A percentile compares a stretch with the other conserved stretches of the same genome.
phyloP scores from a whole-genome alignment of 208 protist genomes.

The Leishmania martiniquensis region DNA sequence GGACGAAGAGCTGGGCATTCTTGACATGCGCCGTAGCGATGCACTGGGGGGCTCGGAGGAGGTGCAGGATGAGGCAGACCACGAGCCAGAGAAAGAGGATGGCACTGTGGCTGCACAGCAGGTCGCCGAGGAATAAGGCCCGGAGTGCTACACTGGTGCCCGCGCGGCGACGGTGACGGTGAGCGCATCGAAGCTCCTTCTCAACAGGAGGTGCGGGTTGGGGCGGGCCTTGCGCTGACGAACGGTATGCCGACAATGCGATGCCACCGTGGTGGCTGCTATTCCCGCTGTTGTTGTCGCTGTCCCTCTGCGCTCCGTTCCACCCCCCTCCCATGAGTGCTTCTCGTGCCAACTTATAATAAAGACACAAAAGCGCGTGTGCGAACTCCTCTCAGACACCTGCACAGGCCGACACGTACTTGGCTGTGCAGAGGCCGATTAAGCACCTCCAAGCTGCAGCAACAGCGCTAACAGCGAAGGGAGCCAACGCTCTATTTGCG shows the following conservation, averaged over 20 bases:
- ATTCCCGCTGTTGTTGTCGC: background rate
- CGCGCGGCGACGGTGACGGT: background rate
- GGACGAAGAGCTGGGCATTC: constrained; percentile 94
- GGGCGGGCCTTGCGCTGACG: background rate
- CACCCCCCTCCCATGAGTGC: background rate
- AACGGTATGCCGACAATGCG: background rate
- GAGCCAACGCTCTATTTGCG: background rate
- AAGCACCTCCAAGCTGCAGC: constrained; percentile 1
- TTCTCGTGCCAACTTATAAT: background rate
- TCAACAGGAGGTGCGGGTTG: background rate
- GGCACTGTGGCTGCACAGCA: no score
- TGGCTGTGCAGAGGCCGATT: constrained; percentile 4
- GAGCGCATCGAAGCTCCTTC: background rate
- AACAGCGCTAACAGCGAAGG: background rate
- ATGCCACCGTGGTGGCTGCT: background rate
- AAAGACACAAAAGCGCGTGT: background rate
- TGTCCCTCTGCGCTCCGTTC: background rate
- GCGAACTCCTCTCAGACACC: background rate
- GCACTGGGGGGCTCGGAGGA: background rate
- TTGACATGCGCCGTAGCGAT: constrained; percentile 67
- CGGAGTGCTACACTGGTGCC: background rate
- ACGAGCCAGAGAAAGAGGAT: background rate
- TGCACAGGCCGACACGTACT: constrained; percentile 1
- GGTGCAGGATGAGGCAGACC: background rate
- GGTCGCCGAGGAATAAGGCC: background rate